phyloP scores from a whole-genome alignment of 73 alveolate species.

The Urostyla sp. region DNA sequence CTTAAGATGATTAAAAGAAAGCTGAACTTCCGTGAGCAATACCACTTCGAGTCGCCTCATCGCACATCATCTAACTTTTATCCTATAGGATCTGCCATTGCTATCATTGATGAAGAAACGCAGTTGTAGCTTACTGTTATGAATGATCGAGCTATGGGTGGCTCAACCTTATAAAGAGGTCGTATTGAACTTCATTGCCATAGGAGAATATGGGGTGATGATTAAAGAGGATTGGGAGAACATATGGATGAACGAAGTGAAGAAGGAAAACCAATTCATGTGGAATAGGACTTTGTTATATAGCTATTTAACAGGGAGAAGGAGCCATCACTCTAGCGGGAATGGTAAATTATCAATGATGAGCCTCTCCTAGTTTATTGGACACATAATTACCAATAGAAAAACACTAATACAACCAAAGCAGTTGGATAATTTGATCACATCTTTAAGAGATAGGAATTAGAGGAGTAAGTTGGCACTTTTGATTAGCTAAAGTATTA shows the following conservation, averaged over 20 bases:
- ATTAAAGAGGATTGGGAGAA: background rate
- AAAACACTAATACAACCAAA: too few species aligned
- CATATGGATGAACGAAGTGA: background rate
- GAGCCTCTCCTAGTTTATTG: conserved; percentile 52
- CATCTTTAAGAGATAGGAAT: too few species aligned
- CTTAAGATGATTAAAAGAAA: background rate
- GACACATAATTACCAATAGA: too few species aligned
- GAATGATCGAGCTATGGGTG: conserved; percentile 46
- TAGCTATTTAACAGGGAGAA: background rate
- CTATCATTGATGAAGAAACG: background rate
- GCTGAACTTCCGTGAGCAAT: background rate
- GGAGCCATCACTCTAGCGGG: conserved; percentile 6
- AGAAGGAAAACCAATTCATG: conserved; percentile 12
- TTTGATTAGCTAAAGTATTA: too few species aligned
- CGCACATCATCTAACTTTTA: conserved; percentile 7
- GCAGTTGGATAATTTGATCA: too few species aligned
- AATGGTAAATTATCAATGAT: background rate
- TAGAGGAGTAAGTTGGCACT: too few species aligned
- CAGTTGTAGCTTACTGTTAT: conserved; percentile 7
- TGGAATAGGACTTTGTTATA: too few species aligned
- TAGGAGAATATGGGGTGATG: background rate
- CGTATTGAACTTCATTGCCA: background rate
- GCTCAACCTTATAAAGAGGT: background rate
- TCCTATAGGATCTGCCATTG: conserved; percentile 19
- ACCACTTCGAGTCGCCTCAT: background rate